Evolutionary conservation across 2,329 filamentous ascomycete genomes (phyloP).

Genomic region (Fusarium sp.): DNA sequence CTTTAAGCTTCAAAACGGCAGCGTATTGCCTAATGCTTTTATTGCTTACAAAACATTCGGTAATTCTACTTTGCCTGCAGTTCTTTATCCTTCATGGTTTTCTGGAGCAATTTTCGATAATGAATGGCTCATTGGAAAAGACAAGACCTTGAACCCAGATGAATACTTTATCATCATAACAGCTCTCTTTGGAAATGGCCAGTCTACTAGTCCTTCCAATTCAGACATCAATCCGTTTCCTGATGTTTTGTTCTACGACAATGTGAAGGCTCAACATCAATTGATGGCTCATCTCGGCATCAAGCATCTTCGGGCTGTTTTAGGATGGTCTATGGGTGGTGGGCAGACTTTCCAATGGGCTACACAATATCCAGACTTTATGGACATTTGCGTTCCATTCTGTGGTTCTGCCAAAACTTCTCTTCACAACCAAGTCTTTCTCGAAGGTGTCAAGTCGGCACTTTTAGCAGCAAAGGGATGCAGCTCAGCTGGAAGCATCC

Average conservation of each 20-base stretch:
- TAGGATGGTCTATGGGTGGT: slow-evolving; percentile 69
- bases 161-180: slow-evolving; percentile 62
- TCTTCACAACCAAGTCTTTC: slow-evolving; percentile 64
- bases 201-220: slow-evolving; percentile 65
- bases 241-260: slow-evolving; percentile 59
- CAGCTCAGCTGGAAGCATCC: slow-evolving; percentile 62
- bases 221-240: slow-evolving; percentile 56
- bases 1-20: slow-evolving; percentile 74
- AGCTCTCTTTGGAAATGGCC: slow-evolving; percentile 64
- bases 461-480: slow-evolving; percentile 54
- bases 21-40: slow-evolving; percentile 70
- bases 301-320: slow-evolving; percentile 56
- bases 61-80: slow-evolving; percentile 67
- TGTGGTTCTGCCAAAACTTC: slow-evolving; percentile 63
- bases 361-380: slow-evolving; percentile 61
- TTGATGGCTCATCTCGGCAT: slow-evolving; percentile 57
- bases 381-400: slow-evolving; percentile 58
- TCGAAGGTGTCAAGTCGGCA: slow-evolving; percentile 64
- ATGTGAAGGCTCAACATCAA: slow-evolving; percentile 60
- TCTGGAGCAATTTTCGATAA: slow-evolving; percentile 72
- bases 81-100: slow-evolving; percentile 84
- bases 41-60: slow-evolving; percentile 85
- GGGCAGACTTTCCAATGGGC: slow-evolving; percentile 65
- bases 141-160: slow-evolving; percentile 71
- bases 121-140: slow-evolving; percentile 76